phyloP scores from a whole-genome alignment of 140 eudicot genomes.

The Bidens hawaiensis region DNA sequence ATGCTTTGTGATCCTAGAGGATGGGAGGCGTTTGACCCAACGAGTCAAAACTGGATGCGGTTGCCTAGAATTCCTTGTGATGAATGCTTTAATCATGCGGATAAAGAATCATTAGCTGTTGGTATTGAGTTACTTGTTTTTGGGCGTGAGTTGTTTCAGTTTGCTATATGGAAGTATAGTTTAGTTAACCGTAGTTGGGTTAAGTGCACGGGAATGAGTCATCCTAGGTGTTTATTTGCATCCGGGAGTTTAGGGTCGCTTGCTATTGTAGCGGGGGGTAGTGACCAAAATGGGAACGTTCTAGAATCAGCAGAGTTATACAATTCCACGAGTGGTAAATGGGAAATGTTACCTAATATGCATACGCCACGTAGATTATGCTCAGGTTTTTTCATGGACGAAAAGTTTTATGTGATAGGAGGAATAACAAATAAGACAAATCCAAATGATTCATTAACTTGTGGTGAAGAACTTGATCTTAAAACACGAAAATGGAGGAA shows the following conservation, averaged over 20 bases:
- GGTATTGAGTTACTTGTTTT: conserved; percentile 62
- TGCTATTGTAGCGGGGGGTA: conserved; percentile 79
- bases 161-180: conserved; percentile 64
- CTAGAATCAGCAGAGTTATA: conserved; percentile 66
- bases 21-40: conserved; percentile 74
- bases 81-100: conserved; percentile 51
- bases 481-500: conserved; percentile 47
- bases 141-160: conserved; percentile 53
- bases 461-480: conserved; percentile 65
- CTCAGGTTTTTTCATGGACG: conserved; percentile 70
- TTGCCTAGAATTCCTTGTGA: conserved; percentile 59
- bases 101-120: conserved; percentile 71
- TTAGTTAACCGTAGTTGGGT: conserved; percentile 35
- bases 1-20: conserved; percentile 68
- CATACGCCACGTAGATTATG: conserved; percentile 48
- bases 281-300: conserved; percentile 54
- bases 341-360: conserved; percentile 68
- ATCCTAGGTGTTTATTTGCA: conserved; percentile 64
- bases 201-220: conserved; percentile 51
- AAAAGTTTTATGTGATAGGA: conserved; percentile 70
- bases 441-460: conserved; percentile 51
- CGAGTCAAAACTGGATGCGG: conserved; percentile 50
- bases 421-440: conserved; percentile 59
- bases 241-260: conserved; percentile 55
- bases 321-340: conserved; percentile 45